Evolutionary conservation across 805 yeast genomes (phyloP), one percentile per base, ranked within the genome.

Genomic region (Candida taoyuanica): DNA sequence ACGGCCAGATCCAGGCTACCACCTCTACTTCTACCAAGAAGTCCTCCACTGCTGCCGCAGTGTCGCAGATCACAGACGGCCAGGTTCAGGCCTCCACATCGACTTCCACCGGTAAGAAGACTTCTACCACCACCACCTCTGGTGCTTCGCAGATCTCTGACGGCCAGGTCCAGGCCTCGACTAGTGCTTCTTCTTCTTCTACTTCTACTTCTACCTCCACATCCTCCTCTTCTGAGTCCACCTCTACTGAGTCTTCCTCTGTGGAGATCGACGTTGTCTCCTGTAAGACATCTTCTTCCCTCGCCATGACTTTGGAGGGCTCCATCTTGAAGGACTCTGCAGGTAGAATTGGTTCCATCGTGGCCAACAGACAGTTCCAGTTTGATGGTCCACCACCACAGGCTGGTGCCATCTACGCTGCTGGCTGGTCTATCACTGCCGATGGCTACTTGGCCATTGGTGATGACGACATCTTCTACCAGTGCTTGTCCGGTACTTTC

Each of bases 311-410:
- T 24, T 70, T 83, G 55, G 60, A 66, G 27, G 67, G 53, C 27
- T 62, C 77, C 47, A 55, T 76, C 37, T 68, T 83, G 52, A 70
- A 64, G 7, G 91, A 82, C 56, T 58, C 71, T 25, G 52, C 66
- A 42, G 83, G 83, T 33, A 76, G 91, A 73, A 64, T 82, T 49
- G 89, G 89, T 52, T 75, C 88, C 33, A 81, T 82, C 64, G 91
- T 82, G 50, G 79, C 88, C 37, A 82, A 81, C 78, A 73, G 83
- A 70, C 91, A 82, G 68, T 82, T 82, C 75, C 91, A 82, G 68
- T 82, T 82, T 56, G 91, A 82, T 61, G 89, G 89, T 58, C 87
- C 87, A 44, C 84, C 85, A 66, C 88, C 89, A 56, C 91, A 82
- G 70, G 85, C 83, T 23, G 85, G 84, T 62, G 71, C 84, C 41